Evolutionary conservation across 1,139 yeast genomes (phyloP), one percentile per base, ranked within the genome.

Genomic region (Saccharomyces hybrid): DNA sequence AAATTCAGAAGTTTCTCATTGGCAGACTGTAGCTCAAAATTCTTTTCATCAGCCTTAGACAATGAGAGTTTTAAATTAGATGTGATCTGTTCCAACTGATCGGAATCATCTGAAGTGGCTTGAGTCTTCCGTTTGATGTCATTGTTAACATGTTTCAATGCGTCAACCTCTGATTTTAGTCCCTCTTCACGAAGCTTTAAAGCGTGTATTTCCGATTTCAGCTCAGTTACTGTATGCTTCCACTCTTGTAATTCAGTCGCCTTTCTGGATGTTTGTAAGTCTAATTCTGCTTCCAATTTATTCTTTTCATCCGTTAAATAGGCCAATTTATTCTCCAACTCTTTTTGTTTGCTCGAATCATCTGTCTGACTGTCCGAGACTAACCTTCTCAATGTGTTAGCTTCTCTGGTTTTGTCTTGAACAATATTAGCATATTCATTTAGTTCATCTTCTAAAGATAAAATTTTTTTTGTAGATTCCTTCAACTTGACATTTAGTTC

Each of bases 321-420:
- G 31, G 70, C 69, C 47, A 82, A 63, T 52, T 74, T 75, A 6
- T 75, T 75, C 38, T 71, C 75, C 20, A 81, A 65, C 47, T 80
- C 83, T 46, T 71, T 70, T 11, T 80, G 72, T 55, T 80, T 79
- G 5, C 66, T 61, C 48, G 78, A 80, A 52, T 81, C 78, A 50
- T 76, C 78, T 50, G 81, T 84, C 61, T 89, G 93, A 4, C 81
- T 78, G 49, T 88, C 96, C 49, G 81, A 70, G 27, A 89, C 67
- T 44, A 89, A 70, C 57, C 88, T 75, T 60, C 95, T 78, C 71
- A 89, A 79, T 0, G 89, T 83, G 3, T 84, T 76, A 0, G 90
- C 77, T 70, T 93, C 98, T 51, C 91, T 76, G 0, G 86, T 82
- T 59, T 96, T 80, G 61, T 90, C 97, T 63, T 85, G 93, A 7